phyloP scores from a whole-genome alignment of 148 eudicot genomes.

The Vaccinium vitisidaea region DNA sequence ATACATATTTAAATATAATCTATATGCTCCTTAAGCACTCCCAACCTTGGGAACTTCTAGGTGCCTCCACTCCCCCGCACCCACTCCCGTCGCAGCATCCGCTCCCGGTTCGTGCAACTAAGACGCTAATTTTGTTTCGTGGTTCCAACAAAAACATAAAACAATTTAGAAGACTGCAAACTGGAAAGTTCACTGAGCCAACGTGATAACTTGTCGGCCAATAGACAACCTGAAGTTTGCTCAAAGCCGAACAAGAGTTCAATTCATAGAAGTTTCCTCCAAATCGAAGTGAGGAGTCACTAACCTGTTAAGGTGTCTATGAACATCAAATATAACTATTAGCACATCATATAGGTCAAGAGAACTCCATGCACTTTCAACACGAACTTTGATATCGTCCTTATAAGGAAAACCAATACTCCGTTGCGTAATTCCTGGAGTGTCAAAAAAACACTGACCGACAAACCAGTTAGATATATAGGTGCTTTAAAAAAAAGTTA shows the following conservation, averaged over 20 bases:
- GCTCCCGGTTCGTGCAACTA: too few relatives aligned
- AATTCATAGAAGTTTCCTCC: not conserved
- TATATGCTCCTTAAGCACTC: too few relatives aligned
- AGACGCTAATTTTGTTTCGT: not conserved
- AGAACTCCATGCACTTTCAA: conserved; percentile 85
- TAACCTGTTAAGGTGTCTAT: conserved; percentile 86
- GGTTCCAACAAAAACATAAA: not conserved
- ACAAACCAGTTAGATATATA: conserved; percentile 21
- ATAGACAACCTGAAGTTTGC: not conserved
- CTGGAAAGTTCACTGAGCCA: not conserved
- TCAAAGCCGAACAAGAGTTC: not conserved
- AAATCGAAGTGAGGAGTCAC: conserved; percentile 17
- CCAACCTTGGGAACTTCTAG: too few relatives aligned
- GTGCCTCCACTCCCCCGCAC: too few relatives aligned
- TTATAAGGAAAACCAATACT: conserved; percentile 62
- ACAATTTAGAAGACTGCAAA: not conserved
- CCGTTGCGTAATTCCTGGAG: conserved; percentile 86
- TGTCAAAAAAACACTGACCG: conserved; percentile 95
- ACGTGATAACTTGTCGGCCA: not conserved
- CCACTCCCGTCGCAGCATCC: too few relatives aligned
- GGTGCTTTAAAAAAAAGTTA: not conserved
- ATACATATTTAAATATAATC: too few relatives aligned
- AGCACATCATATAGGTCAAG: conserved; percentile 76
- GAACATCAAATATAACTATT: conserved; percentile 89
- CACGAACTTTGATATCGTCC: conserved; percentile 71